A percentile compares a stretch with the other conserved stretches of the same genome.
Evolutionary conservation across 257 asterid species (phyloP).

Genomic region (Phtheirospermum japonicum): DNA sequence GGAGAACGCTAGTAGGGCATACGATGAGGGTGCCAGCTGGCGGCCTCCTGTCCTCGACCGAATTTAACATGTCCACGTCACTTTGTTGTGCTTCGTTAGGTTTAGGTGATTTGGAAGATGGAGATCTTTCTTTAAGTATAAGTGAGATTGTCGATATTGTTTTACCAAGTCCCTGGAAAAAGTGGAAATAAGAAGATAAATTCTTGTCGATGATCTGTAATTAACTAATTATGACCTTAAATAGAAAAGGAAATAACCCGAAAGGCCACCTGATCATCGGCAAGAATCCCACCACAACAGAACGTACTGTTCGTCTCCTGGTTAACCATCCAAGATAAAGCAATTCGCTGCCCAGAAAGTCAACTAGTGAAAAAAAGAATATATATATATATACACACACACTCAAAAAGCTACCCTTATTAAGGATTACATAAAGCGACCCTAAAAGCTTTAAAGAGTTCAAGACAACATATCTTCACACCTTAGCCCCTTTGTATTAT

Average conservation of each 20-base stretch:
- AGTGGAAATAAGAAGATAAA: conserved; percentile 18
- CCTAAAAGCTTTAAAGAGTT: conserved; percentile 8
- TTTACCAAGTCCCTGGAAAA: conserved; percentile 89
- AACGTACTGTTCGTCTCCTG: conserved; percentile 71
- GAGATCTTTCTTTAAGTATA: conserved; percentile 81
- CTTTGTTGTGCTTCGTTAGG: conserved; percentile 32
- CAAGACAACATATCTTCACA: neutral
- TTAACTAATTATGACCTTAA: neutral
- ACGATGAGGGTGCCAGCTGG: conserved; percentile 96
- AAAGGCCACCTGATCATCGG: conserved; percentile 86
- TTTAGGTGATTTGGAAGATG: conserved; percentile 46
- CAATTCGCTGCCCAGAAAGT: conserved; percentile 67
- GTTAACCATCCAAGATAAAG: conserved; percentile 95
- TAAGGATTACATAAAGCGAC: neutral
- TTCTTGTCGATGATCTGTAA: conserved; percentile 23
- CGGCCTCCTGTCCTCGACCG: conserved; percentile 77
- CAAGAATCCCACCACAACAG: conserved; percentile 98
- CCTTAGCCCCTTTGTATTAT: neutral
- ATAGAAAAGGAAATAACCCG: conserved; percentile 22
- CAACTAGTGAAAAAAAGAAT: conserved; percentile 25
- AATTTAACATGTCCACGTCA: conserved; percentile 65
- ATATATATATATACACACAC: too few relatives aligned
- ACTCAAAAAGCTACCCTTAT: neutral
- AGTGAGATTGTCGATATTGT: conserved; percentile 92
- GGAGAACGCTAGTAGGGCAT: conserved; percentile 97